These are phyloP conservation scores for Iris pallida DNA, from an alignment of 116 monocot genomes.

Conservation along the genomic window DNA sequence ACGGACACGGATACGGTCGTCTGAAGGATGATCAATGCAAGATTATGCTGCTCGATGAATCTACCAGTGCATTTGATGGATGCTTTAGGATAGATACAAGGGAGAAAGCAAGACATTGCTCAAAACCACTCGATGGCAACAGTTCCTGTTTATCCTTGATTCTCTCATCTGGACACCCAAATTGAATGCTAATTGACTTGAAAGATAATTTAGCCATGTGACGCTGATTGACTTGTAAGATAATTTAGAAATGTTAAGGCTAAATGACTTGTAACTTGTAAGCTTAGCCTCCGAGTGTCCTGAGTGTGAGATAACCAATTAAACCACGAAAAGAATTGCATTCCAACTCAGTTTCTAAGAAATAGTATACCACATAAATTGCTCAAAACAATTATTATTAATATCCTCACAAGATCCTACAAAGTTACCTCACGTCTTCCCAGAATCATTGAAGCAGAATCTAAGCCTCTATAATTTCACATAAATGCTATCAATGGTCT, in stretches of 20 bases:
- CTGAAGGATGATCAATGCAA: too few species aligned
- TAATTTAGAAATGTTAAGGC: neutral
- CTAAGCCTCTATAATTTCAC: slow-evolving; percentile 29
- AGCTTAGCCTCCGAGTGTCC: neutral
- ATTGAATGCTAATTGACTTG: neutral
- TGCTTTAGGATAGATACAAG: neutral
- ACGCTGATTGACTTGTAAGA: neutral
- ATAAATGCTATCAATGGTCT: slow-evolving; percentile 54
- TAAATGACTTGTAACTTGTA: neutral
- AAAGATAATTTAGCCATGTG: neutral
- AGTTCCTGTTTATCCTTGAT: neutral
- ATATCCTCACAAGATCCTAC: neutral
- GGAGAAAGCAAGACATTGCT: neutral
- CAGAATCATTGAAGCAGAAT: neutral
- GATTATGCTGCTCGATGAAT: neutral
- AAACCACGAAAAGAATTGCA: neutral
- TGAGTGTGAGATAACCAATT: neutral
- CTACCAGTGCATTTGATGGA: neutral
- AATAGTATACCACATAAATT: neutral
- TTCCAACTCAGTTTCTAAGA: slow-evolving; percentile 7
- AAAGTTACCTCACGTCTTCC: slow-evolving; percentile 3
- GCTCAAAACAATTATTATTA: neutral
- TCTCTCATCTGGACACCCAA: neutral
- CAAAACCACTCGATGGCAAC: slow-evolving; percentile 1
- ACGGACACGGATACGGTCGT: too few species aligned